Conservation (phyloP, 495 filamentous ascomycete species). For the Rusavskia elegans region DNA sequence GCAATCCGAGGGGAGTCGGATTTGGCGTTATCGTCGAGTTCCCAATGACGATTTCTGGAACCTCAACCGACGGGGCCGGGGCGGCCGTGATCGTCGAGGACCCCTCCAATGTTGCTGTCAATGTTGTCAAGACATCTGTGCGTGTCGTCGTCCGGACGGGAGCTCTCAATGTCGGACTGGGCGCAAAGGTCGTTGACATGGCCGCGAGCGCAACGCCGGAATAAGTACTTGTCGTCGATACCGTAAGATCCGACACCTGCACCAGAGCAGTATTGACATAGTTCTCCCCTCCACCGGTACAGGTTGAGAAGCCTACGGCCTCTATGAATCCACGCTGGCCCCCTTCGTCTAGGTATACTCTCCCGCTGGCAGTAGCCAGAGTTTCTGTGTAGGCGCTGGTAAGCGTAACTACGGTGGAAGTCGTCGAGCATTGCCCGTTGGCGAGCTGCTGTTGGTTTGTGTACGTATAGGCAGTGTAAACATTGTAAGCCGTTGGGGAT, state of each 20-base stretch:
- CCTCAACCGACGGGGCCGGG: neutral
- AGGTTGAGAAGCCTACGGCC: constrained; percentile 7
- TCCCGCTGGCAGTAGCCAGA: constrained; percentile 6
- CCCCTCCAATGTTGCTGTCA: neutral
- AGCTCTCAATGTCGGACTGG: neutral
- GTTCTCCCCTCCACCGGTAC: constrained; percentile 9
- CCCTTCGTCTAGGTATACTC: constrained; percentile 6
- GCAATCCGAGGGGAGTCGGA: constrained; percentile 6
- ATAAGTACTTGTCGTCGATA: constrained; percentile 5
- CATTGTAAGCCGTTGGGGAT: constrained; percentile 15
- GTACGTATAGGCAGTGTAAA: constrained; percentile 12
- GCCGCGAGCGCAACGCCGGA: constrained; percentile 3
- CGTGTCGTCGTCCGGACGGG: neutral
- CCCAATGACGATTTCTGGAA: constrained; percentile 11
- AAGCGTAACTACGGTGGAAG: constrained; percentile 1
- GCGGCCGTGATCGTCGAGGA: neutral
- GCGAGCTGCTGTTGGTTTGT: constrained; percentile 1
- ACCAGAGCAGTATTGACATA: constrained; percentile 2
- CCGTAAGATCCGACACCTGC: constrained; percentile 8
- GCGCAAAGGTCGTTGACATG: constrained; percentile 8
- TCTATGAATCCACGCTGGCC: constrained; percentile 10
- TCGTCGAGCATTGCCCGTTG: constrained; percentile 9
- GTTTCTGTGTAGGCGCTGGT: constrained; percentile 10
- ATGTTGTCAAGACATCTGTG: neutral
- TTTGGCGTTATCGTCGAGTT: constrained; percentile 9